These are phyloP conservation scores for Teunomyces barrocoloradensis DNA, from an alignment of 805 yeast species.

Conservation along the genomic window DNA sequence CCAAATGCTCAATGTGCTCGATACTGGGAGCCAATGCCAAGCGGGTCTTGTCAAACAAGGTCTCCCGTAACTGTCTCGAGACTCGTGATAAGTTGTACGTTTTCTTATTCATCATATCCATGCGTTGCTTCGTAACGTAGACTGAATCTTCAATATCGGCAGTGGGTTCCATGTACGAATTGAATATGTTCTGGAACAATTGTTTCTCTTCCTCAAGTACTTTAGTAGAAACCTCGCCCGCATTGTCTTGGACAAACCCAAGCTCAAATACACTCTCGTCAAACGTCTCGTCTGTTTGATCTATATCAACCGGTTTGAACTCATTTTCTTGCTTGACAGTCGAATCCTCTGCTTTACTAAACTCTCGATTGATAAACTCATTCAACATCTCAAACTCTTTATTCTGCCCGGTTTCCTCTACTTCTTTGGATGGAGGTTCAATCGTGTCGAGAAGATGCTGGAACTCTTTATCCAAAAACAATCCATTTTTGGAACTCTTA, in stretches of 20 bases:
- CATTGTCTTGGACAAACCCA: background rate
- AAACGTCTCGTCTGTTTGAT: constrained; percentile 14
- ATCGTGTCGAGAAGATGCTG: constrained; percentile 1
- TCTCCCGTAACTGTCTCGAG: constrained; percentile 11
- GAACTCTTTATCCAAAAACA: constrained; percentile 1
- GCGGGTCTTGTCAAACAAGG: constrained; percentile 14
- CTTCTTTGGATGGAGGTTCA: background rate
- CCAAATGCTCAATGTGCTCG: constrained; percentile 16
- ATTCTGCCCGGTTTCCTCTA: background rate
- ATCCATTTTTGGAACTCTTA: background rate
- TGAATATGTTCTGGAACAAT: constrained; percentile 24
- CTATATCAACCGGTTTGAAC: constrained; percentile 9
- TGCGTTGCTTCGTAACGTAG: constrained; percentile 1
- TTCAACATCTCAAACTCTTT: constrained; percentile 11
- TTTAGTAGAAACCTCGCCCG: constrained; percentile 3
- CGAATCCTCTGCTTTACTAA: background rate
- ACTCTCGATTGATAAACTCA: constrained; percentile 10
- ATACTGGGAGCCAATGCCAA: constrained; percentile 22
- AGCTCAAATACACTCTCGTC: constrained; percentile 8
- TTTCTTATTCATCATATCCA: constrained; percentile 2
- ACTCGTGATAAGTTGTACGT: constrained; percentile 8
- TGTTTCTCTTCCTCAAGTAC: constrained; percentile 20
- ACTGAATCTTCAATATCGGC: constrained; percentile 11
- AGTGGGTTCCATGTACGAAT: constrained; percentile 19
- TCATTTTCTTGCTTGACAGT: constrained; percentile 3